These are phyloP conservation scores for Aspergillus sp. DNA, from an alignment of 2,329 filamentous ascomycete species.

Conservation along the genomic window DNA sequence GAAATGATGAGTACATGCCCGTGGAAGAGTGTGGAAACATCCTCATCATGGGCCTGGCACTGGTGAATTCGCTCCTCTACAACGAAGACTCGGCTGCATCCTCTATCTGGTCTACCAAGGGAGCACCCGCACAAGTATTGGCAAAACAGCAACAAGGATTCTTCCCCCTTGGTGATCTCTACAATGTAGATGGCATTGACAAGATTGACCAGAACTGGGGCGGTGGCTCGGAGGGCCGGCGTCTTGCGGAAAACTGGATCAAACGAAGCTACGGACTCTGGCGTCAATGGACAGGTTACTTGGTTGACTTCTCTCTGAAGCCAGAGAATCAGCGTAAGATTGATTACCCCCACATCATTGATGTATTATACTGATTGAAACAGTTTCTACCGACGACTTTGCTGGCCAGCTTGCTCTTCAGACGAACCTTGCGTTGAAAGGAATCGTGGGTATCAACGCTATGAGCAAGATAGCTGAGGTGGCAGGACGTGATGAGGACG, in stretches of 20 bases:
- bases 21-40: constrained; percentile 64
- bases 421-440: constrained; percentile 78
- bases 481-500: constrained; percentile 55
- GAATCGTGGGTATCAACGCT: constrained; percentile 74
- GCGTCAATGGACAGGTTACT: constrained; percentile 73
- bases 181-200: constrained; percentile 47
- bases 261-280: constrained; percentile 65
- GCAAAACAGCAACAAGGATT: constrained; percentile 21
- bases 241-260: constrained; percentile 61
- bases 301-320: constrained; percentile 69
- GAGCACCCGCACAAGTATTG: constrained; percentile 15
- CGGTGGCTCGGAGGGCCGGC: constrained; percentile 48
- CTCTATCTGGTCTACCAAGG: constrained; percentile 54
- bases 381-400: constrained; percentile 78
- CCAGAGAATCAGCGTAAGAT: constrained; percentile 64
- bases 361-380: constrained; percentile 5
- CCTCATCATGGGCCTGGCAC: constrained; percentile 74
- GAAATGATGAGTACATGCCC: constrained; percentile 53
- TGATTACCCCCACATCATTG: background rate
- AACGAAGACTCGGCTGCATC: constrained; percentile 50
- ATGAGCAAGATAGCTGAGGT: constrained; percentile 67
- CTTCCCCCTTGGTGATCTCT: constrained; percentile 48
- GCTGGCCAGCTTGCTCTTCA: constrained; percentile 73
- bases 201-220: constrained; percentile 61
- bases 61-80: constrained; percentile 70